Evolutionary conservation across 169 alveolate genomes (phyloP), one percentile per base, ranked within the genome.

Genomic region (Cyclospora cayetanensis): DNA sequence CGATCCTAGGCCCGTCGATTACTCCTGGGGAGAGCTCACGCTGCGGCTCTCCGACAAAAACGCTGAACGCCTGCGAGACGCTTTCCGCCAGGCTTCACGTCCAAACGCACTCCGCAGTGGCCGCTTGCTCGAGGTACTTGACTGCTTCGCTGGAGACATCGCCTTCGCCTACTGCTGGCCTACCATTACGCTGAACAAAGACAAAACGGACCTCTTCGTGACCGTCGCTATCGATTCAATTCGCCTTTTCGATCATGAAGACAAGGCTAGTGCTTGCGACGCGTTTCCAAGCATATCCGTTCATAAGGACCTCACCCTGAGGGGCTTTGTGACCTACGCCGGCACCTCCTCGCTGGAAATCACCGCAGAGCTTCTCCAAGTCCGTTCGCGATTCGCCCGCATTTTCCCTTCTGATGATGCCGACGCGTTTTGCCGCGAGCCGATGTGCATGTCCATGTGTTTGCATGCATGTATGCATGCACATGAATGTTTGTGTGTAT

Each of bases 71-170:
- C 52, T 90, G 43, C 66, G 94, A 25, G 85, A 79, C n/a, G 91
- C 74, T 1, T 90, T 90, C 39, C 94, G 94, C 9, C 65, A 74
- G 15, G 55, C 91, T 11, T 72, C 84, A 1, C 86, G 46, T 34
- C 46, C 39, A n/a, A 41, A 72, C 12, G 82, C 77, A 1, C 65
- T 90, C 22, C 91, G 94, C n/a, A 77, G 91, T 50, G 94, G 94
- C 35, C 76, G 86, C 53, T 70, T 90, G 77, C 74, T 90, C n/a
- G 94, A 90, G 55, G 63, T 90, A 18, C 55, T 79, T 4, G 94
- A 90, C 43, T 72, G 90, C 43, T 83, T 90, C 37, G 94, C 94
- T 55, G 94, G 91, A 12, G 94, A 90, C 43, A 68, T 90, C 31
- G 94, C 94, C 1, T 90, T 77, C 29, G 41, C 41, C 42, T 79